Evolutionary conservation across 2,329 filamentous ascomycete species (phyloP), one percentile per base, ranked within the genome.

Genomic region (Scopulariopsis brevicaulis): DNA sequence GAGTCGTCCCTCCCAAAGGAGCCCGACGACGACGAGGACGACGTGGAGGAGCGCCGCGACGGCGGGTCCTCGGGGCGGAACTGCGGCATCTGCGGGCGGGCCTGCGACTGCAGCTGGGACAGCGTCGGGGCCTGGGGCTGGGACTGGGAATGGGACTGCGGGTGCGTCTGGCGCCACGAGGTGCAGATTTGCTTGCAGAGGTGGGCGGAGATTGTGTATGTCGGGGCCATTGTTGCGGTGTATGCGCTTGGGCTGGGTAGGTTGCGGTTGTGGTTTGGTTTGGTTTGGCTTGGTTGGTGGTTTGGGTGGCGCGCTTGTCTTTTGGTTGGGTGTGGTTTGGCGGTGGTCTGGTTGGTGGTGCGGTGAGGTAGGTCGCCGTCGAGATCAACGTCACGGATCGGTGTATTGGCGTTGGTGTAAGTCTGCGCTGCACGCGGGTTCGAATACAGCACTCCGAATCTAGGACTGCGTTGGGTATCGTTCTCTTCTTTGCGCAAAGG

Each of bases 131-230:
- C 51, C 12, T 63, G 66, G 62, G 59, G 61, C 62, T n/a, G 58
- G 57, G 35, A 61, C 58, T 53, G 68, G 60, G 15, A 73, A 70
- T 56, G 71, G 66, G 3, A 69, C 70, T 43, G 37, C 32, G 70
- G 67, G 62, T 77, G 73, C 53, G 74, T 69, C 65, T 81, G 77
- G 62, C 74, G 74, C 78, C 80, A 83, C n/a, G 80, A 82, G 56
- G 77, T 73, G 72, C 76, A 79, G 70, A 83, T 78, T 64, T 82
- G 74, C 69, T 80, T 81, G 77, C 78, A 80, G 68, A 83, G 71
- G 64, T 83, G 80, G 64, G 80, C 79, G 18, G 80, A 81, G 75
- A 83, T 82, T 62, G 80, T 82, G 71, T 83, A 80, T 43, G 80
- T 82, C 55, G 79, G 79, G 58, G 79, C 75, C 80, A 83, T 83